Percentiles rank a stretch among this genome's conserved stretches.
Evolutionary conservation across 2,329 filamentous ascomycete genomes (phyloP).

Genomic region (Ophiostoma montium): DNA sequence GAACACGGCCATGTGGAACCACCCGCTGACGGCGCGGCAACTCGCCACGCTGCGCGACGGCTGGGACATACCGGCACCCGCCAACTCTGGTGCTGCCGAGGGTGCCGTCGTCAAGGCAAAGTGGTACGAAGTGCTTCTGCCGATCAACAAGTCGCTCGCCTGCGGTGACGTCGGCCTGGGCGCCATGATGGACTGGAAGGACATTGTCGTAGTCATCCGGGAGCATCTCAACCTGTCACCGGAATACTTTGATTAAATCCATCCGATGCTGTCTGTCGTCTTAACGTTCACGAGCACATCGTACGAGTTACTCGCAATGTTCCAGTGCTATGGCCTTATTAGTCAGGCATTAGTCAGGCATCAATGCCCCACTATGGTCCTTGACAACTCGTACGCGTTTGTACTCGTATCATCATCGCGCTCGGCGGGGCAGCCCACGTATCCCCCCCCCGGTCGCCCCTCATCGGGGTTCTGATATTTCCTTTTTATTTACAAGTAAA

Average conservation of each 20-base stretch:
- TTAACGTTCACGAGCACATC: too few relatives aligned
- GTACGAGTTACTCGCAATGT: too few relatives aligned
- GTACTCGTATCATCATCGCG: too few relatives aligned
- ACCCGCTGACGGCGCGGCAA: constrained; percentile 67
- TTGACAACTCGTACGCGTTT: too few relatives aligned
- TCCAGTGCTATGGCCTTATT: too few relatives aligned
- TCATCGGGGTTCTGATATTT: too few relatives aligned
- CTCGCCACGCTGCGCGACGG: constrained; percentile 55
- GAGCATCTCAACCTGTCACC: constrained; percentile 27
- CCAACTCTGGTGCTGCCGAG: not conserved
- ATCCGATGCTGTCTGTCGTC: too few relatives aligned
- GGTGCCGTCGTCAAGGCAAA: not conserved
- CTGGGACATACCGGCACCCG: constrained; percentile 43
- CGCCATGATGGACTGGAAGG: constrained; percentile 69
- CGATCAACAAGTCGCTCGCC: constrained; percentile 60
- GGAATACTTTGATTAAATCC: constrained; percentile 1
- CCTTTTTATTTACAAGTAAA: too few relatives aligned
- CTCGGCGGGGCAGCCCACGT: too few relatives aligned
- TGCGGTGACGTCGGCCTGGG: constrained; percentile 75
- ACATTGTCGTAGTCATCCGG: constrained; percentile 56
- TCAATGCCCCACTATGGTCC: too few relatives aligned
- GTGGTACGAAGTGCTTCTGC: constrained; percentile 59
- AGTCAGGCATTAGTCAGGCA: too few relatives aligned
- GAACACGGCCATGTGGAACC: constrained; percentile 84
- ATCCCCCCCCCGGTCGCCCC: too few relatives aligned